Percentiles rank a stretch among this genome's conserved stretches.
Conservation (phyloP, 495 filamentous ascomycete genomes). For the Podospora didyma region DNA sequence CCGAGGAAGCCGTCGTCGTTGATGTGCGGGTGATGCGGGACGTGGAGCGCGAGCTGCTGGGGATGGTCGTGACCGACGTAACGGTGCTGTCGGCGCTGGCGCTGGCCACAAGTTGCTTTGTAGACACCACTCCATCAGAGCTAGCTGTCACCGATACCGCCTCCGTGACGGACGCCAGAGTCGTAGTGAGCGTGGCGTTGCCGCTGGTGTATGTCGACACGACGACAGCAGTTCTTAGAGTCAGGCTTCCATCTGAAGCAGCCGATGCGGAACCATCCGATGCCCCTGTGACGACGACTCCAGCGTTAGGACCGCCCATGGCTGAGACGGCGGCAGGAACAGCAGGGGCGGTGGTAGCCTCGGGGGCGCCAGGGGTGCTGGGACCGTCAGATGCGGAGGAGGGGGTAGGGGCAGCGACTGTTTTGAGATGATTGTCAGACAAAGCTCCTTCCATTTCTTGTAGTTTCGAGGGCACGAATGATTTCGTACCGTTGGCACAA, state of each 20-base stretch:
- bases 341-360: not conserved
- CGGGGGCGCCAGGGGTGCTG: not conserved
- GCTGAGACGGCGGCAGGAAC: not conserved
- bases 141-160: not conserved
- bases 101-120: not conserved
- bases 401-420: constrained; percentile 2
- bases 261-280: not conserved
- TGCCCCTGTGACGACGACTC: not conserved
- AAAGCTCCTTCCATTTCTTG: too few species aligned
- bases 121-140: too few species aligned
- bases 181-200: not conserved
- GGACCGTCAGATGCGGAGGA: not conserved
- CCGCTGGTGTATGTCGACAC: constrained; percentile 2
- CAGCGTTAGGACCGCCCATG: not conserved
- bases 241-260: too few species aligned
- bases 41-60: not conserved
- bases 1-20: not conserved
- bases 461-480: too few species aligned
- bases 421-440: too few species aligned
- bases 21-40: not conserved
- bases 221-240: not conserved
- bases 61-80: not conserved
- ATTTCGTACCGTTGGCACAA: not conserved
- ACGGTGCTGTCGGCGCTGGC: not conserved
- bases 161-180: not conserved